Base-by-base conservation (phyloP, 352 stramenopile genomes). In the Globisporangium iwayamae region DNA sequence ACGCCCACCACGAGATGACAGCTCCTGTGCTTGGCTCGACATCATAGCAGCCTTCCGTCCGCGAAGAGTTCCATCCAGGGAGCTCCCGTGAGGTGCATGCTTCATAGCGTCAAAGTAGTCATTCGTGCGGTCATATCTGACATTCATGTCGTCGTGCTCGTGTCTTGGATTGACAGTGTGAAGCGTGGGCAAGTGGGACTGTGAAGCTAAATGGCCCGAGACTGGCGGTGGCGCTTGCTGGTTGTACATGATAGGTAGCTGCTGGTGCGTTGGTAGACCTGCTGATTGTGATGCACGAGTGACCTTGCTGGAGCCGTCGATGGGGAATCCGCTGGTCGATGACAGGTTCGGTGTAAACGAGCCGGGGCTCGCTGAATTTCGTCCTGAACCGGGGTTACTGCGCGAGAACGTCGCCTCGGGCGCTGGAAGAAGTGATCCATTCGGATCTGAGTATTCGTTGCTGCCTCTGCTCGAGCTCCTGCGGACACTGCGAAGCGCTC, bases 181-280 rank as follows among this genome's bases (percentile, higher is more conserved):
- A 61, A 66, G 61, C 41, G 30, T 61, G 34, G 61, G 52, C 34
- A 66, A 60, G 9, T 30, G 51, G 61, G 61, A 46, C 16, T 57
- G 60, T 36, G 61, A 28, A 28, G 52, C 22, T 28, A 52, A 43
- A 3, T 46, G 36, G 20, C 41, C 56, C 25, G 55, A 54, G 8
- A 14, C 30, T 41, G 36, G 32, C 38, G 38, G 28, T 30, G 14
- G 54, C 4, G 30, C n/a, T n/a, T 60, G 61, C 20, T 59, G 52
- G 20, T 48, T 41, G 38, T 55, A 63, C 22, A 65, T 30, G 3
- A 36, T 18, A 22, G 59, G 59, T 18, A 61, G 39, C 18, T n/a
- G 59, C n/a, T 56, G 38, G 22, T 38, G 20, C 32, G 30, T n/a
- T n/a, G 30, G n/a, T 7, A 20, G 25, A 20, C n/a, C 52, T 20